Evolutionary conservation across 2,329 filamentous ascomycete genomes (phyloP).

Genomic region (Talaromyces sp.): DNA sequence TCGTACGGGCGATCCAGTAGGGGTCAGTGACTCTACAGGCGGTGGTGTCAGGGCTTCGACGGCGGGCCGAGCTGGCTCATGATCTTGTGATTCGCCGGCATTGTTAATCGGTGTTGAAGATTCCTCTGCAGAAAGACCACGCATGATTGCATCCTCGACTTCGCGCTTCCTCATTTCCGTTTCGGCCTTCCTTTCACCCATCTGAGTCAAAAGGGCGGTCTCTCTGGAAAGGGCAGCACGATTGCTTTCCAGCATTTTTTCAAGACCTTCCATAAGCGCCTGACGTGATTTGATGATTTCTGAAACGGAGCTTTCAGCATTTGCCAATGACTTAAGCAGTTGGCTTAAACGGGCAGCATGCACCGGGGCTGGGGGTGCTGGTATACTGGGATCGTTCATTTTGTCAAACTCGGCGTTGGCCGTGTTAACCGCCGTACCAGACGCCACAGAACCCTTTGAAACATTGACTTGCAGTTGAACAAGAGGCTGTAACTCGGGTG

Average conservation of each 20-base stretch:
- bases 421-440: conserved; percentile 61
- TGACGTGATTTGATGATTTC: conserved; percentile 83
- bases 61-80: conserved; percentile 57
- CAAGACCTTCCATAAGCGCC: conserved; percentile 70
- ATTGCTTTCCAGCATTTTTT: conserved; percentile 74
- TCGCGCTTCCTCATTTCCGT: conserved; percentile 80
- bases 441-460: conserved; percentile 64
- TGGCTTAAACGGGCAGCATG: conserved; percentile 85
- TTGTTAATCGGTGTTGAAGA: conserved; percentile 42
- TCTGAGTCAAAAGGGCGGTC: conserved; percentile 57
- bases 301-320: conserved; percentile 80
- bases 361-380: conserved; percentile 75
- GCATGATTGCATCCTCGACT: conserved; percentile 87
- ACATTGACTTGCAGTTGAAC: conserved; percentile 67
- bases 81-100: conserved; percentile 20
- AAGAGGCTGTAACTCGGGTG: conserved; percentile 71
- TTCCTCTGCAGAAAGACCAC: conserved; percentile 63
- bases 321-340: conserved; percentile 81
- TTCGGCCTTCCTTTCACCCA: conserved; percentile 62
- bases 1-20: conserved; percentile 45
- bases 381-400: conserved; percentile 64
- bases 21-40: conserved; percentile 52
- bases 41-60: conserved; percentile 86
- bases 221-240: conserved; percentile 65
- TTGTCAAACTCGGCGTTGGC: conserved; percentile 82